These are phyloP conservation scores for Fraxinus paxiana DNA, from an alignment of 305 asterid genomes.

Conservation along the genomic window DNA sequence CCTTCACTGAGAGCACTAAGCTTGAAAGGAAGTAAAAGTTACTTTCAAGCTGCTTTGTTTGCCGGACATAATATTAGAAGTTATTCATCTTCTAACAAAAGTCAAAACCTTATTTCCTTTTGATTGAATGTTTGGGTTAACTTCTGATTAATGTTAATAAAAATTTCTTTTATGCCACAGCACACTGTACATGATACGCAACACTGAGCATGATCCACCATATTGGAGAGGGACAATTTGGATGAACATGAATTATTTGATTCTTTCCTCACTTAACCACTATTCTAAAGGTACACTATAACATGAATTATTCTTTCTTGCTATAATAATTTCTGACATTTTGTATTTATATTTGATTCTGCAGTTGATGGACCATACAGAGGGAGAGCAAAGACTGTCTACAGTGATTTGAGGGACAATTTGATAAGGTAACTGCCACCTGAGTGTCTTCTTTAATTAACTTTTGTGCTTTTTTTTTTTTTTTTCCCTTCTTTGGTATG, in stretches of 20 bases:
- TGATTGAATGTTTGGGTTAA: background rate
- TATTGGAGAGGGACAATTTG: slow-evolving; percentile 99
- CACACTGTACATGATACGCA: slow-evolving; percentile 86
- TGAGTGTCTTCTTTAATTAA: background rate
- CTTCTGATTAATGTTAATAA: background rate
- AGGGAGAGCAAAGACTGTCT: slow-evolving; percentile 61
- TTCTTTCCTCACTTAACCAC: slow-evolving; percentile 78
- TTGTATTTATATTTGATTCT: slow-evolving; percentile 18
- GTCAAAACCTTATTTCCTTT: background rate
- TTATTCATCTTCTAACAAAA: background rate
- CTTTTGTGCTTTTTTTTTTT: background rate
- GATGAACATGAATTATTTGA: slow-evolving; percentile 96
- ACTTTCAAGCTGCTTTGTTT: background rate
- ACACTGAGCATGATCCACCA: slow-evolving; percentile 94
- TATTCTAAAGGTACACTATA: slow-evolving; percentile 61
- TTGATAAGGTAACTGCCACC: slow-evolving; percentile 58
- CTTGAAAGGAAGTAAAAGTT: background rate
- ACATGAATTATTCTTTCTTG: background rate
- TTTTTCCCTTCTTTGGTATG: background rate
- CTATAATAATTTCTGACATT: background rate
- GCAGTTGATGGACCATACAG: slow-evolving; percentile 79
- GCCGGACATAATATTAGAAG: background rate
- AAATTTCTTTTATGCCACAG: slow-evolving; percentile 34
- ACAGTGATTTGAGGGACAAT: slow-evolving; percentile 73
- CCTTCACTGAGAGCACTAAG: background rate